Base-by-base conservation (phyloP, 2,329 filamentous ascomycete genomes). In the Colletotrichum nymphaeae region DNA sequence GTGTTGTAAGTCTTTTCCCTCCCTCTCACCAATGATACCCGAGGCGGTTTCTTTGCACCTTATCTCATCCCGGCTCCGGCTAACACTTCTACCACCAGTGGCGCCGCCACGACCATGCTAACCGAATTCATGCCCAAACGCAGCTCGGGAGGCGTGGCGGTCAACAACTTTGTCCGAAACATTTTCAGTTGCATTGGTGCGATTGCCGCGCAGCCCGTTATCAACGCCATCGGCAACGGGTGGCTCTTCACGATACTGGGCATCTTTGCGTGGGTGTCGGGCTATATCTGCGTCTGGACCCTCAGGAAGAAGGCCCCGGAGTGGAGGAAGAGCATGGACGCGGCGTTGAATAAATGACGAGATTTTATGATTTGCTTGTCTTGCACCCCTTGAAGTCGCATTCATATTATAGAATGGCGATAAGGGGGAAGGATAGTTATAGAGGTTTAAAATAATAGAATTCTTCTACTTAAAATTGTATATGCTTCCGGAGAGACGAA, bases 131-230 rank as follows among this genome's bases (percentile, higher is more conserved):
- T 96, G 87, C 93, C 93, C 16, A 88, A 90, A 55, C 87, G 88
- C 75, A 92, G 92, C 63, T 93, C 91, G 4, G 89, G 89, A 12
- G 94, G 93, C 1, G 93, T 96, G 3, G 94, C 94, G 0, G 86
- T 95, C 56, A 95, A 96, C 81, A 96, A 96, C 79, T 94, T 96
- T 78, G 86, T 94, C 64, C 86, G 94, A 60, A 97, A 96, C 77
- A 94, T 95, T 52, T 92, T 95, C 77, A 91, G 89, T 63, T 95
- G 93, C 74, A 87, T 94, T 1, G 94, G 93, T 11, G 88, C 89
- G 56, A 81, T 95, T 37, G 89, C 95, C 22, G 90, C 92, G 0
- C 88, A 92, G 74, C 94, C 94, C 1, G 86, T 94, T 68, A 93
- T 96, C 67, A 79, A 87, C 22, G 92, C 86, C 2, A 92, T 95